A percentile compares a stretch with the other conserved stretches of the same genome.
Evolutionary conservation across 768 basidiomycete species (phyloP).

Genomic region (Termitomyces sp.): DNA sequence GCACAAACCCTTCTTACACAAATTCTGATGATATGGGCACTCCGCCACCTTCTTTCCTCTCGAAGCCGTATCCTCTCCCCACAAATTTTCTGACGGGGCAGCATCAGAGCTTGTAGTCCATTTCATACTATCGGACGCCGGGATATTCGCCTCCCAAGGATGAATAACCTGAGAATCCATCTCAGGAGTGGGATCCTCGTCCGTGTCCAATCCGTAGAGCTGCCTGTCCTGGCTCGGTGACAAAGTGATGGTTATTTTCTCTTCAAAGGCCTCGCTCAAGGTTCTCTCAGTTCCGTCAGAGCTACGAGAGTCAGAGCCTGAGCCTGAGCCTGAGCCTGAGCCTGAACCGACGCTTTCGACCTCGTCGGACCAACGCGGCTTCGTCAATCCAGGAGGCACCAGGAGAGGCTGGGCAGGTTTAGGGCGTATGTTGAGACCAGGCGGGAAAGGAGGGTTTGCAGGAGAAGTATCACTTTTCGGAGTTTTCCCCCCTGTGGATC

Average conservation of each 20-base stretch:
- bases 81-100: constrained; percentile 19
- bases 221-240: constrained; percentile 24
- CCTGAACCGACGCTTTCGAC: constrained; percentile 5
- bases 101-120: background rate
- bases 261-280: constrained; percentile 11
- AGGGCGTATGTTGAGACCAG: constrained; percentile 13
- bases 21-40: constrained; percentile 27
- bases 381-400: constrained; percentile 16
- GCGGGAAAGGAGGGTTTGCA: constrained; percentile 10
- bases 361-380: constrained; percentile 8
- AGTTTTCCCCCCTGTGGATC: constrained; percentile 5
- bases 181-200: constrained; percentile 11
- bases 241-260: constrained; percentile 19
- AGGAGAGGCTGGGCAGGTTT: constrained; percentile 5
- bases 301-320: constrained; percentile 10
- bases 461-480: background rate
- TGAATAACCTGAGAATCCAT: constrained; percentile 20
- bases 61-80: constrained; percentile 20
- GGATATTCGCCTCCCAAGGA: constrained; percentile 20
- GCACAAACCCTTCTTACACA: constrained; percentile 38
- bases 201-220: constrained; percentile 16
- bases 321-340: constrained; percentile 6
- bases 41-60: constrained; percentile 15
- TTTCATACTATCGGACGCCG: constrained; percentile 3
- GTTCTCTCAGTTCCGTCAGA: constrained; percentile 3